Base-by-base conservation (phyloP, 2,329 filamentous ascomycete genomes). In the Nemania sp. region DNA sequence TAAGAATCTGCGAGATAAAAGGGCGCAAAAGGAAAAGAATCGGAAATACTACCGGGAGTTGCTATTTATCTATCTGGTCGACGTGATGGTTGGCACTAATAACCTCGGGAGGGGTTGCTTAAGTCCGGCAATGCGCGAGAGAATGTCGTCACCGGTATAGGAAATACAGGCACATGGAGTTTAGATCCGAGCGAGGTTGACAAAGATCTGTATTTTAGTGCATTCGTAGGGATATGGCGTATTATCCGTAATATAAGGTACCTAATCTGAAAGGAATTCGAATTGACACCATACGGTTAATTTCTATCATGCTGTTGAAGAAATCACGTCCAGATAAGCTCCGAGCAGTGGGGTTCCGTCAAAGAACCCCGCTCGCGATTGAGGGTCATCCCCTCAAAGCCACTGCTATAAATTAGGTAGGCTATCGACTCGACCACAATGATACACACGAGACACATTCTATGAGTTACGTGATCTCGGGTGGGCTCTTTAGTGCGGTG, bases 71-170 rank as follows among this genome's bases (percentile, higher is more conserved):
- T 17, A 20, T 29, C 25, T 29, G 25, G 43, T 29, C 12, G 11
- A 42, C n/a, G 5, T 42, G 34, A 17, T 45, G 20, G 18, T 20
- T n/a, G 11, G 35, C 40, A 6, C 25, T 29, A 29, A 29, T 29
- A 18, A 47, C 12, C 32, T 48, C 35, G 56, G 55, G 34, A 49
- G 37, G 52, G 47, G 20, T n/a, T 5, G 42, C 43, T 52, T 61
- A 63, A 63, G 45, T 63, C 61, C 61, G 61, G 61, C 21, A 42
- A 35, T 32, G 15, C 57, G 57, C 60, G 49, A 57, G 37, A 39
- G 4, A 17, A 25, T 53, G 40, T 17, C 25, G n/a, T 17, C 18
- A 32, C n/a, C n/a, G 20, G 18, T 29, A 15, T 12, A 32, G 9
- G 46, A 35, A 37, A 21, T 18, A 46, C 46, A 46, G 46, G 34